Evolutionary conservation across 2,329 filamentous ascomycete genomes (phyloP).

Genomic region (Cladobotryum protrusum): DNA sequence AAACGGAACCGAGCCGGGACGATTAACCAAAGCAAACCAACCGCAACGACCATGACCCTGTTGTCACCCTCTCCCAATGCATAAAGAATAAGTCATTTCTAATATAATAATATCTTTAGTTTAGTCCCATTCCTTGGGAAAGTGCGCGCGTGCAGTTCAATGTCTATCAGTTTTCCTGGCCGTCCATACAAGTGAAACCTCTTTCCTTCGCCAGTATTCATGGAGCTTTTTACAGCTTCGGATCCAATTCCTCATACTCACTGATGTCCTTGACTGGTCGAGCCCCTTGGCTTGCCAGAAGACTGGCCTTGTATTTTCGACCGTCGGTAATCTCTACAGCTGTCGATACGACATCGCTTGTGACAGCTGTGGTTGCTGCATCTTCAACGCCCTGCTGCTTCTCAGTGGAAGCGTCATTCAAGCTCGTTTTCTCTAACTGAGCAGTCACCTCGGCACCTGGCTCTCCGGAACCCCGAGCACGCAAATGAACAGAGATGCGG

Average conservation of each 20-base stretch:
- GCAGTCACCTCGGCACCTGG: conserved; percentile 41
- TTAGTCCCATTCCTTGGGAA: neutral
- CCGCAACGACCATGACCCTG: neutral
- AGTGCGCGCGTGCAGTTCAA: conserved; percentile 9
- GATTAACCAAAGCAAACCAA: neutral
- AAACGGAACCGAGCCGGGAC: neutral
- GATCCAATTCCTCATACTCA: conserved; percentile 78
- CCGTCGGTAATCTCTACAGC: conserved; percentile 69
- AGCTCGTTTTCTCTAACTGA: conserved; percentile 30
- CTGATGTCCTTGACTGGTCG: conserved; percentile 67
- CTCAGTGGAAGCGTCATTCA: conserved; percentile 34
- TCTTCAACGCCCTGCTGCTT: conserved; percentile 41
- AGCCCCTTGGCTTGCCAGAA: conserved; percentile 67
- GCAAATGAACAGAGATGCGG: conserved; percentile 79
- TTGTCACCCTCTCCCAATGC: neutral
- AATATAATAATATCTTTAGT: conserved; percentile 3
- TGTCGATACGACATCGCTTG: conserved; percentile 25
- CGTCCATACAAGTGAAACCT: conserved; percentile 3
- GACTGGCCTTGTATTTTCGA: conserved; percentile 68
- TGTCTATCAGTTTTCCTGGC: conserved; percentile 8
- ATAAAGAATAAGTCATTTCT: neutral
- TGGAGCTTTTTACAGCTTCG: conserved; percentile 57
- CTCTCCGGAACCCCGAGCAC: conserved; percentile 57
- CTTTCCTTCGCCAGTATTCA: conserved; percentile 1
- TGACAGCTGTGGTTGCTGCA: neutral